phyloP scores from a whole-genome alignment of 2,329 filamentous ascomycete genomes.

The Penicillium sp. region DNA sequence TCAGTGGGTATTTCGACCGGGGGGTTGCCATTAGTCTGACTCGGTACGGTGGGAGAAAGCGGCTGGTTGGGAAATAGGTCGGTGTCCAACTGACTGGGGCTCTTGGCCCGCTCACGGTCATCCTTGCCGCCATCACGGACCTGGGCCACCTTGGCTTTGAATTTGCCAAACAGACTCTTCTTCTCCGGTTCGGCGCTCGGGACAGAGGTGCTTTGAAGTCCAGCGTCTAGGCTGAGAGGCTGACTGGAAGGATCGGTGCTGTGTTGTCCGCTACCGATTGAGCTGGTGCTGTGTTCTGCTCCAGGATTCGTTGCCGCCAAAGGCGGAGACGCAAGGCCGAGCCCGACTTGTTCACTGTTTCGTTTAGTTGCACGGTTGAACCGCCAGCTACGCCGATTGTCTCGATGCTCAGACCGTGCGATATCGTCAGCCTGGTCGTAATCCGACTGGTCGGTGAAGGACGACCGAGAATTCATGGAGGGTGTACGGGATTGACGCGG shows the following conservation, averaged over 20 bases:
- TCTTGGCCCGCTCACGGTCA: constrained; percentile 52
- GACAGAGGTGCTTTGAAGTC: constrained; percentile 33
- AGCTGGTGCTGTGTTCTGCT: constrained; percentile 63
- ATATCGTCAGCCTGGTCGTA: constrained; percentile 66
- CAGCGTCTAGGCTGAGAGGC: constrained; percentile 37
- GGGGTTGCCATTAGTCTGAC: constrained; percentile 19
- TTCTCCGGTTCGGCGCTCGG: constrained; percentile 46
- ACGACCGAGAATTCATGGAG: constrained; percentile 68
- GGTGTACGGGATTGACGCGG: constrained; percentile 69
- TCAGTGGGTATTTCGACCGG: constrained; percentile 23
- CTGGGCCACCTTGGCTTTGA: constrained; percentile 58
- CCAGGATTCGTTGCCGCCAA: constrained; percentile 59
- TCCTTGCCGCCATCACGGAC: constrained; percentile 53
- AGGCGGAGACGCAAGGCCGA: constrained; percentile 43
- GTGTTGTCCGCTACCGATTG: constrained; percentile 58
- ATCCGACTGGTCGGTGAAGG: constrained; percentile 76
- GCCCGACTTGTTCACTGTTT: constrained; percentile 51
- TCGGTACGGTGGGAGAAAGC: constrained; percentile 31
- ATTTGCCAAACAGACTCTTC: constrained; percentile 60
- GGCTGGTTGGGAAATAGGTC: constrained; percentile 36
- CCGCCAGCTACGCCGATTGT: constrained; percentile 69
- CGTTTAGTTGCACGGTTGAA: constrained; percentile 56
- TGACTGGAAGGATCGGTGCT: constrained; percentile 38
- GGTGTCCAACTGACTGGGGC: constrained; percentile 42
- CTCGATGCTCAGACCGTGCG: constrained; percentile 54